phyloP scores from a whole-genome alignment of 2,329 filamentous ascomycete species.

The Pseudocercospora macadamiae region DNA sequence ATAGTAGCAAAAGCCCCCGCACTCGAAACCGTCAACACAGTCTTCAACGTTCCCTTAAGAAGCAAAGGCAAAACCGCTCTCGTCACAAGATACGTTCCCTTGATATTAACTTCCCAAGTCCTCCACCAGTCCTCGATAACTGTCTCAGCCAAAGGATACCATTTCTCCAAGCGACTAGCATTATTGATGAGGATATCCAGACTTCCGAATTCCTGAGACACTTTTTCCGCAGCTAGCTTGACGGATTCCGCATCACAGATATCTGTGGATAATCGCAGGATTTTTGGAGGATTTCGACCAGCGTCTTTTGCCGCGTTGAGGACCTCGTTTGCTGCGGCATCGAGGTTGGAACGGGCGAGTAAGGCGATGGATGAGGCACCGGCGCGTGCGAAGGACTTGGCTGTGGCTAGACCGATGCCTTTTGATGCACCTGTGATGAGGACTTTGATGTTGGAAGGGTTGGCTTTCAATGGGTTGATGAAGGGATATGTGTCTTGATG shows the following conservation, averaged over 20 bases:
- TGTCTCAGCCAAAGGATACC: constrained; percentile 28
- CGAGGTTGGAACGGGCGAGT: background rate
- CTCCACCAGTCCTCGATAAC: constrained; percentile 50
- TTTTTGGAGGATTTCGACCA: constrained; percentile 37
- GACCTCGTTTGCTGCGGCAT: constrained; percentile 27
- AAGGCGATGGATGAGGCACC: constrained; percentile 43
- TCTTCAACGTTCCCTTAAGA: constrained; percentile 39
- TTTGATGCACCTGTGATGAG: constrained; percentile 44
- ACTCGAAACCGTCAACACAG: constrained; percentile 48
- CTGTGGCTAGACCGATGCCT: constrained; percentile 43
- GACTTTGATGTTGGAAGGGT: constrained; percentile 21
- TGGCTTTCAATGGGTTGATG: background rate
- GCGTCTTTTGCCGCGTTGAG: constrained; percentile 41
- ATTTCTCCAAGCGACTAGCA: constrained; percentile 33
- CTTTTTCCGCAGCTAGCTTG: constrained; percentile 35
- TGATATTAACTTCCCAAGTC: constrained; percentile 55
- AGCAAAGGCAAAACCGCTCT: constrained; percentile 52
- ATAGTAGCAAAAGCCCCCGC: constrained; percentile 38
- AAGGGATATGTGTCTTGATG: constrained; percentile 2
- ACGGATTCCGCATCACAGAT: constrained; percentile 45
- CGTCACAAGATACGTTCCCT: constrained; percentile 42
- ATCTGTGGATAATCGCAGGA: constrained; percentile 50
- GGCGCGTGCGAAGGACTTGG: constrained; percentile 38
- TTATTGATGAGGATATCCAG: constrained; percentile 45
- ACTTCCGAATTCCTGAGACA: constrained; percentile 36